Percentiles rank a stretch among this genome's conserved stretches.
Evolutionary conservation across 176 grass and related monocot genomes (phyloP).

Genomic region (Phyllostachys edulis): DNA sequence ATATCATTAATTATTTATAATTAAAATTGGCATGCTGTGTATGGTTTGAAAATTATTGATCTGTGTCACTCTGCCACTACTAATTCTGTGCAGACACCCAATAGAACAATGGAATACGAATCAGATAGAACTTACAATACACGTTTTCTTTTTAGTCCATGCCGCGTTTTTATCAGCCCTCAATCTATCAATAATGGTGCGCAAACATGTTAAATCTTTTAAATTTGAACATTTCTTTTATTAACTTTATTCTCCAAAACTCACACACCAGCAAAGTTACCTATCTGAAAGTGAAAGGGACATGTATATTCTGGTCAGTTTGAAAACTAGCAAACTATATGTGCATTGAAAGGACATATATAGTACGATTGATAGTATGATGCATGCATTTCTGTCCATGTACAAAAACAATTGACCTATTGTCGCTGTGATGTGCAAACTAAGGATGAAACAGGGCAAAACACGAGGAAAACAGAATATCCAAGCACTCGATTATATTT

Average conservation of each 20-base stretch:
- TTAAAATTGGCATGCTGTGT: no score
- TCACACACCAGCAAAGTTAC: not conserved
- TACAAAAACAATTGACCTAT: not conserved
- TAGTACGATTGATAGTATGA: not conserved
- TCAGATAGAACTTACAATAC: no score
- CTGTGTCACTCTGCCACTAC: no score
- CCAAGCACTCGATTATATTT: conserved; percentile 14
- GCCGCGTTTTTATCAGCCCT: not conserved
- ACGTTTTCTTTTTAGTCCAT: no score
- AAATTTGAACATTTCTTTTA: not conserved
- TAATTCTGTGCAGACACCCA: no score
- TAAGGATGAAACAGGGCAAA: conserved; percentile 1
- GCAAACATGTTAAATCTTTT: not conserved
- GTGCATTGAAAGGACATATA: not conserved
- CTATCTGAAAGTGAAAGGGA: not conserved
- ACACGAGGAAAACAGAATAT: conserved; percentile 9
- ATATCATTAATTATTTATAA: no score
- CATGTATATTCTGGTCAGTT: not conserved
- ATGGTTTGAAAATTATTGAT: no score
- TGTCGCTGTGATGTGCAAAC: not conserved
- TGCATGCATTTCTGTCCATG: not conserved
- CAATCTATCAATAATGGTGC: not conserved
- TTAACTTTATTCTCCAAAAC: not conserved
- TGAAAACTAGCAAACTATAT: not conserved
- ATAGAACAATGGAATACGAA: no score